These are phyloP conservation scores for Podospora bellae-mahoneyi DNA, from an alignment of 495 filamentous ascomycete species.

Conservation along the genomic window DNA sequence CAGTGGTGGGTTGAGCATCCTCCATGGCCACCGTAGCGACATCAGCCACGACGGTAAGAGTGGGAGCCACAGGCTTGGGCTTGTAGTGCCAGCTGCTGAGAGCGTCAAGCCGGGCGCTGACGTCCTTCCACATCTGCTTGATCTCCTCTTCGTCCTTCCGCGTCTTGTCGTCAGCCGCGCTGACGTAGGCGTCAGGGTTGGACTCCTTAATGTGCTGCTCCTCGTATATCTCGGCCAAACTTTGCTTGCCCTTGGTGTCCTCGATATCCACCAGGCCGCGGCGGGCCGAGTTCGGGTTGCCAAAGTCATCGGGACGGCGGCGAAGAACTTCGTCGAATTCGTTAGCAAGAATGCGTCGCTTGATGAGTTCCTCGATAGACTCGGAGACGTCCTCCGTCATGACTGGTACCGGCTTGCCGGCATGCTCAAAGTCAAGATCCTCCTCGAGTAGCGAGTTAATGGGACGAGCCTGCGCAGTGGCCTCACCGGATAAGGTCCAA, in stretches of 20 bases:
- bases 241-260: conserved; percentile 79
- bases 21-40: conserved; percentile 90
- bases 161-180: conserved; percentile 75
- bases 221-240: conserved; percentile 91
- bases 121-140: conserved; percentile 74
- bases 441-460: conserved; percentile 91
- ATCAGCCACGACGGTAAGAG: conserved; percentile 81
- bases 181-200: conserved; percentile 76
- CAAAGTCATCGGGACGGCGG: conserved; percentile 68
- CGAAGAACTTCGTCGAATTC: conserved; percentile 93
- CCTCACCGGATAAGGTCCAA: conserved; percentile 90
- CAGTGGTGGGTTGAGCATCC: conserved; percentile 82
- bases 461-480: conserved; percentile 73
- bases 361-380: conserved; percentile 90
- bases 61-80: conserved; percentile 74
- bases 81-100: conserved; percentile 95
- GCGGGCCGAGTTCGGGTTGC: conserved; percentile 51
- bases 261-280: conserved; percentile 75
- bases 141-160: conserved; percentile 84
- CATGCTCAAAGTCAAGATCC: conserved; percentile 91
- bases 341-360: conserved; percentile 81
- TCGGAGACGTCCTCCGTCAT: conserved; percentile 92
- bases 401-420: conserved; percentile 92
- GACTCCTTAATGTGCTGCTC: conserved; percentile 76
- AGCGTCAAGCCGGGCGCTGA: conserved; percentile 76